Conservation (phyloP, 495 filamentous ascomycete species). For the Bombardia bombarda region DNA sequence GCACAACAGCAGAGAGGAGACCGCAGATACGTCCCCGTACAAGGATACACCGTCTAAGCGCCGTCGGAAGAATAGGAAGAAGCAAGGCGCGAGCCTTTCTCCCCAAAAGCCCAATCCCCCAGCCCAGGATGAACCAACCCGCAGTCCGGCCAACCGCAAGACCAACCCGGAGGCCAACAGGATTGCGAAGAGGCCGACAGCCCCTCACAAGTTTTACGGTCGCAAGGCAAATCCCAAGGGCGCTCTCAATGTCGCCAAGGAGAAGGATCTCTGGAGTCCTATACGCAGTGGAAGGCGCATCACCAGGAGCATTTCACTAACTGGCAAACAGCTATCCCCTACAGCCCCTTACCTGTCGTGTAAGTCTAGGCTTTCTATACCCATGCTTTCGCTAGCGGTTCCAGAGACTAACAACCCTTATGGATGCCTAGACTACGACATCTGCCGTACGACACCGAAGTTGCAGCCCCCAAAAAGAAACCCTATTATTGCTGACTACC, state of each 20-base stretch:
- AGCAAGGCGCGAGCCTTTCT: neutral
- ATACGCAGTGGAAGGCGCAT: neutral
- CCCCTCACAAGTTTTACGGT: neutral
- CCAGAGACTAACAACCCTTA: slow-evolving; percentile 3
- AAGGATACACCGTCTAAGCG: too few relatives aligned
- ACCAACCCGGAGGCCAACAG: neutral
- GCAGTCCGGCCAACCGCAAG: neutral
- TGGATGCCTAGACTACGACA: slow-evolving; percentile 32
- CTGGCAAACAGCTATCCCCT: slow-evolving; percentile 20
- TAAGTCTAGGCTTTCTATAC: slow-evolving; percentile 20
- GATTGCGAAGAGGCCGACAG: neutral
- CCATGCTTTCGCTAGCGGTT: neutral
- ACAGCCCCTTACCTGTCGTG: slow-evolving; percentile 35
- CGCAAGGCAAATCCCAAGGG: neutral
- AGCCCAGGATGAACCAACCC: neutral
- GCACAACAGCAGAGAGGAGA: too few relatives aligned
- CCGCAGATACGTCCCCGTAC: too few relatives aligned
- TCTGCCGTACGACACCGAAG: slow-evolving; percentile 27
- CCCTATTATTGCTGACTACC: slow-evolving; percentile 8
- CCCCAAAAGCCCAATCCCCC: neutral
- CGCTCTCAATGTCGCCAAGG: too few relatives aligned
- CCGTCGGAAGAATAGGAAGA: neutral
- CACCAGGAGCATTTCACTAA: slow-evolving; percentile 3
- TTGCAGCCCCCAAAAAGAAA: neutral
- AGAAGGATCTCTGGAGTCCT: neutral